Base-by-base conservation (phyloP, 345 rosid species). In the Populus nigra region DNA sequence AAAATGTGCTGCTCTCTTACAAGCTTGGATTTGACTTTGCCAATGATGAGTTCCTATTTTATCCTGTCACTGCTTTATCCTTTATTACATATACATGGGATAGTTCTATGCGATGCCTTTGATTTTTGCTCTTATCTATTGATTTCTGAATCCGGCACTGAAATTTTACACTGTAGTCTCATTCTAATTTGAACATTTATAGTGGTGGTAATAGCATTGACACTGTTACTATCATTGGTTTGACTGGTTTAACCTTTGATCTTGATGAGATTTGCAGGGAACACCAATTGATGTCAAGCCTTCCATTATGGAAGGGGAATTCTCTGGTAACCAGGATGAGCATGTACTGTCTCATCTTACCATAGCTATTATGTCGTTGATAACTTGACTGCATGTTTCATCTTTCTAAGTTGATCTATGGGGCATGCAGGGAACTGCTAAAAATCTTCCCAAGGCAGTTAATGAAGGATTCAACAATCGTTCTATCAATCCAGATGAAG, bases 211-310 rank as follows among this genome's bases (percentile, higher is more conserved):
- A 41, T 67, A 6, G 1, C 59, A 50, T 33, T 75, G 71, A n/a
- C 11, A n/a, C 76, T 55, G 25, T 11, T 47, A 71, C 49, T 25
- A 45, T 53, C 50, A 68, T 62, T 35, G 77, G n/a, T 3, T 36
- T 41, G 12, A 69, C 69, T 68, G 50, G 25, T 63, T 79, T 38
- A 63, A 74, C 20, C 57, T 63, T 55, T 71, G 13, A 65, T 68
- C 61, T 57, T 67, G 57, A 29, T 79, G 84, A 74, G 74, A 55
- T 81, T 43, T 74, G 45, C 87, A 90, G 91, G 91, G 83, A 80
- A 85, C 89, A 22, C 85, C 83, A 7, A 38, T 82, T 59, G 93
- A 88, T 75, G 80, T 88, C 72, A 89, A 88, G 82, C 92, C 88
- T 62, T 78, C 85, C 36, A 66, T 86, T 62, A 74, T 78, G 77